phyloP scores from a whole-genome alignment of 2,329 filamentous ascomycete species.

The Drechslera avenae region DNA sequence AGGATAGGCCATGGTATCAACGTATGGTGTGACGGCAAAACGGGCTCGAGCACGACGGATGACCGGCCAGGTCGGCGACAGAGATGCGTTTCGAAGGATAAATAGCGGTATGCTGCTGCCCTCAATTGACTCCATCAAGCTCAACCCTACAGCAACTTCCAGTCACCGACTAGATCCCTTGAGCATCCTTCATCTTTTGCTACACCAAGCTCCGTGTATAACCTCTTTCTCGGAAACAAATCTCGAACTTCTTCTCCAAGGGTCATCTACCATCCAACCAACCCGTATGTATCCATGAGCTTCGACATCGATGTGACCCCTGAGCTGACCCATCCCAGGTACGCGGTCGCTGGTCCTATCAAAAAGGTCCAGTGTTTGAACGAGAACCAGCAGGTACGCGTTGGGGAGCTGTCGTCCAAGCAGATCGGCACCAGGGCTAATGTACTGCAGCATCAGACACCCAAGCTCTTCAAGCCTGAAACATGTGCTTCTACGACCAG shows the following conservation, averaged over 20 bases:
- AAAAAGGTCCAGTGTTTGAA: constrained; percentile 26
- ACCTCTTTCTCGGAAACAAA: constrained; percentile 24
- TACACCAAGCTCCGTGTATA: constrained; percentile 33
- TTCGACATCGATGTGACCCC: constrained; percentile 31
- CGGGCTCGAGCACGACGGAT: constrained; percentile 33
- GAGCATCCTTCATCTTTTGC: constrained; percentile 38
- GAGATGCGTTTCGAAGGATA: constrained; percentile 44
- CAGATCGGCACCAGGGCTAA: constrained; percentile 36
- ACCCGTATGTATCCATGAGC: constrained; percentile 35
- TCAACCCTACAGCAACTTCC: constrained; percentile 35
- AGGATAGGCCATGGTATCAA: constrained; percentile 47
- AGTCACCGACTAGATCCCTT: constrained; percentile 33
- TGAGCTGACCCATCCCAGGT: constrained; percentile 37
- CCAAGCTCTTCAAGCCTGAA: constrained; percentile 41
- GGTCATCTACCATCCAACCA: constrained; percentile 40
- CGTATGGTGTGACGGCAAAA: constrained; percentile 43
- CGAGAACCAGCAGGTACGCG: constrained; percentile 37
- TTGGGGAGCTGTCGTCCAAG: constrained; percentile 36
- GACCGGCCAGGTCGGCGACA: constrained; percentile 31
- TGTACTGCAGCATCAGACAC: constrained; percentile 33
- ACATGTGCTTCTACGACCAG: constrained; percentile 97
- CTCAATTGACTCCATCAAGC: constrained; percentile 34
- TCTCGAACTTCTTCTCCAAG: constrained; percentile 15
- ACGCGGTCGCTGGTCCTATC: constrained; percentile 32
- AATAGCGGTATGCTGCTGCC: constrained; percentile 45